These are phyloP conservation scores for Ramularia endophylla DNA, from an alignment of 2,329 filamentous ascomycete species.

Conservation along the genomic window DNA sequence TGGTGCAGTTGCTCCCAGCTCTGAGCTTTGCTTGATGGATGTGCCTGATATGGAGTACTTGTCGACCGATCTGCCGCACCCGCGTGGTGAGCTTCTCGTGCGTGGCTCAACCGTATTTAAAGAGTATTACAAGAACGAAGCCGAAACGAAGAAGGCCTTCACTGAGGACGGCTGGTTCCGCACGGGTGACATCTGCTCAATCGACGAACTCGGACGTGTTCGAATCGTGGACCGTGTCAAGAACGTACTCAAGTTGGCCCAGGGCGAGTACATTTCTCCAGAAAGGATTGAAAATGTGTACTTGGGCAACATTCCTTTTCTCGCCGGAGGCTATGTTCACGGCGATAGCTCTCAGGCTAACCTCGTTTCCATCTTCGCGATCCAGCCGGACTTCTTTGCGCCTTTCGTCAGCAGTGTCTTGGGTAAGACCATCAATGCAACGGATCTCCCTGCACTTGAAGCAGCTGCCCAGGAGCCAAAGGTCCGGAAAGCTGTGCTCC, in stretches of 20 bases:
- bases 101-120: conserved; percentile 74
- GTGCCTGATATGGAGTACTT: conserved; percentile 94
- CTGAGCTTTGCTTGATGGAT: conserved; percentile 75
- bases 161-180: conserved; percentile 94
- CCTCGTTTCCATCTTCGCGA: conserved; percentile 80
- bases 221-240: conserved; percentile 94
- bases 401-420: conserved; percentile 72
- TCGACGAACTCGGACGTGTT: conserved; percentile 82
- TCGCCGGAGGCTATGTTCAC: conserved; percentile 82
- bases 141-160: conserved; percentile 76
- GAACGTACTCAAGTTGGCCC: conserved; percentile 97
- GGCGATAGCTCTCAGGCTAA: conserved; percentile 77
- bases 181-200: conserved; percentile 82
- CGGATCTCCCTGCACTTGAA: conserved; percentile 62
- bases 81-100: conserved; percentile 83
- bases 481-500: conserved; percentile 68
- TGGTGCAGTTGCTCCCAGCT: conserved; percentile 60
- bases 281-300: conserved; percentile 97
- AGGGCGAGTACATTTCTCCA: conserved; percentile 97
- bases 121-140: conserved; percentile 85
- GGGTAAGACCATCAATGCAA: conserved; percentile 53
- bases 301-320: conserved; percentile 69
- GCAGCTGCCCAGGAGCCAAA: conserved; percentile 61
- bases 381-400: conserved; percentile 80
- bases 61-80: conserved; percentile 77